Conservation (phyloP, 2,329 filamentous ascomycete species). For the Colletotrichum sp. region DNA sequence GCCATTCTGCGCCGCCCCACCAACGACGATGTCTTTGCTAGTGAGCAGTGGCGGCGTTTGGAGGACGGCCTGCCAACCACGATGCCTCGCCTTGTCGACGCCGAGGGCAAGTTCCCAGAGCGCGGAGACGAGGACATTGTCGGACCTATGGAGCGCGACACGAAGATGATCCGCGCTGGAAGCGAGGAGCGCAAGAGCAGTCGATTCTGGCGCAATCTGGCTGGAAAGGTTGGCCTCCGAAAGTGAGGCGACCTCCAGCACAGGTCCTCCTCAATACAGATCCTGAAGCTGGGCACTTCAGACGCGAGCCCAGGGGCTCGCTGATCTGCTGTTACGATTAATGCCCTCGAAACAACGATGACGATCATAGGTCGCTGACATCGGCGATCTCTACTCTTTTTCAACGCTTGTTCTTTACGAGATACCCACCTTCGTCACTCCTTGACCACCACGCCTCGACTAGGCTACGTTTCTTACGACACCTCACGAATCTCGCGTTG, state of each 20-base stretch:
- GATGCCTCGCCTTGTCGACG: constrained; percentile 72
- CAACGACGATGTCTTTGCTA: constrained; percentile 44
- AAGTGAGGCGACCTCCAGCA: background rate
- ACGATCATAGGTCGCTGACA: background rate
- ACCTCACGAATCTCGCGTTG: background rate
- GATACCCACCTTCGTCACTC: constrained; percentile 30
- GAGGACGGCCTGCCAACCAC: constrained; percentile 65
- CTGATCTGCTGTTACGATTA: constrained; percentile 6
- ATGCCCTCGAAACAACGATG: constrained; percentile 16
- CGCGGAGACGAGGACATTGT: constrained; percentile 92
- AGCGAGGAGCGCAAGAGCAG: constrained; percentile 49
- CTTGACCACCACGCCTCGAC: constrained; percentile 7
- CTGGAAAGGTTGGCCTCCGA: constrained; percentile 46
- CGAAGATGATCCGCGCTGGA: constrained; percentile 53
- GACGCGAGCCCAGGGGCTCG: background rate
- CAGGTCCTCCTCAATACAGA: background rate
- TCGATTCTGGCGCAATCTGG: constrained; percentile 55
- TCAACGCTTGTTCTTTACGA: constrained; percentile 8
- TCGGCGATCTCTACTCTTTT: constrained; percentile 10
- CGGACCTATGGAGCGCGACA: constrained; percentile 80
- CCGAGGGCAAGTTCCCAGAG: constrained; percentile 84
- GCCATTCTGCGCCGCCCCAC: constrained; percentile 32
- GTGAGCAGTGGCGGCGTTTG: constrained; percentile 48
- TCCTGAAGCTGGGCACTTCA: background rate
- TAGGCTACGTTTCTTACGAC: constrained; percentile 18